phyloP scores from a whole-genome alignment of 805 yeast species.

The Kuraishia molischiana region DNA sequence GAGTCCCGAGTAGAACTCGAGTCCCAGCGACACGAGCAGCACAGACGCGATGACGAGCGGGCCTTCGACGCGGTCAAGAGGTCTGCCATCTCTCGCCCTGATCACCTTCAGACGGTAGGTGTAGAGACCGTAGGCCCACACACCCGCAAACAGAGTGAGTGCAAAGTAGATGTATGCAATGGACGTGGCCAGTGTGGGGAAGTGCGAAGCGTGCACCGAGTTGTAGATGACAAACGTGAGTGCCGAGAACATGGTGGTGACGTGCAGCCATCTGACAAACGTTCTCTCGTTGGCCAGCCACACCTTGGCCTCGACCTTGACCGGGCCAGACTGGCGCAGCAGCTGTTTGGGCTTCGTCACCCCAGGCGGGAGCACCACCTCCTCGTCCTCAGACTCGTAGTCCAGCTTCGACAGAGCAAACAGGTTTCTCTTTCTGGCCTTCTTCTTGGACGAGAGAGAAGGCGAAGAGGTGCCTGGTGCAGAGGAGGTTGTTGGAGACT shows the following conservation, averaged over 20 bases:
- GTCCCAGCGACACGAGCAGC: conserved; percentile 50
- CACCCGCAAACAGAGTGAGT: conserved; percentile 71
- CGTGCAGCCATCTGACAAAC: conserved; percentile 90
- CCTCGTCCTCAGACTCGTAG: conserved; percentile 78
- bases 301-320: conserved; percentile 93
- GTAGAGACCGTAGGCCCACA: conserved; percentile 85
- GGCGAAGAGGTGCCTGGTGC: conserved; percentile 2
- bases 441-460: conserved; percentile 8
- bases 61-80: conserved; percentile 83
- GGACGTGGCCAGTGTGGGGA: conserved; percentile 49
- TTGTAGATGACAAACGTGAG: conserved; percentile 78
- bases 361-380: conserved; percentile 79
- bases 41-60: conserved; percentile 74
- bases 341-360: conserved; percentile 72
- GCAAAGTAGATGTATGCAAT: conserved; percentile 76
- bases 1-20: conserved; percentile 69
- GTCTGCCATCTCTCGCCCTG: conserved; percentile 73
- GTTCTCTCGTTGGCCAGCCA: conserved; percentile 99
- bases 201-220: conserved; percentile 59
- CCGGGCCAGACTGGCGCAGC: conserved; percentile 83
- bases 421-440: conserved; percentile 11
- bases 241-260: conserved; percentile 74
- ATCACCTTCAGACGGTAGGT: conserved; percentile 62
- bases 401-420: conserved; percentile 23
- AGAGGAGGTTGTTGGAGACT: conserved; percentile 4